A percentile compares a stretch with the other conserved stretches of the same genome.
These are phyloP conservation scores for Erodium trifolium DNA, from an alignment of 441 rosid genomes.

Conservation along the genomic window DNA sequence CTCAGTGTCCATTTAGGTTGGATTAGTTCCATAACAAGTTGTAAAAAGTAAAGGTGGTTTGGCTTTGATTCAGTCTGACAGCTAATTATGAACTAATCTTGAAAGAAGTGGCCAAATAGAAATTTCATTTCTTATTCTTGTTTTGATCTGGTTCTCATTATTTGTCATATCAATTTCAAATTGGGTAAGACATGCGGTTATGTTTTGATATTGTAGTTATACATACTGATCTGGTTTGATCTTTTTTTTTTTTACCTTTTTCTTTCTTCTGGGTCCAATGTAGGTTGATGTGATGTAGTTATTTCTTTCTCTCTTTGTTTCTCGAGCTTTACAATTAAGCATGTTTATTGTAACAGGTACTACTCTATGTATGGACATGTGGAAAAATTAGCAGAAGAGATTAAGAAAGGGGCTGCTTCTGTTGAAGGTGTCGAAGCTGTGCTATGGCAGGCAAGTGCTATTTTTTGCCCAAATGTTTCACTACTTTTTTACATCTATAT, in stretches of 20 bases:
- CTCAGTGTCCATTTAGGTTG: too few relatives aligned
- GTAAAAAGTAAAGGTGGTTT: too few relatives aligned
- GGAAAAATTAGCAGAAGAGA: conserved; percentile 79
- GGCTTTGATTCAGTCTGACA: too few relatives aligned
- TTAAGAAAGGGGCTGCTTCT: conserved; percentile 84
- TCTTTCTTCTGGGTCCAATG: not conserved
- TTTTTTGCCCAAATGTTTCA: not conserved
- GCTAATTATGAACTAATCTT: too few relatives aligned
- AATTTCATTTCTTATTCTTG: not conserved
- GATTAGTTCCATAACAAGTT: too few relatives aligned
- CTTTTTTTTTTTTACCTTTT: not conserved
- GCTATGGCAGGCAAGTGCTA: not conserved
- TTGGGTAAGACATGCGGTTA: not conserved
- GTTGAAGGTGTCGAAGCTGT: conserved; percentile 53
- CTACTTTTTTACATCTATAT: too few relatives aligned
- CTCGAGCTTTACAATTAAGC: not conserved
- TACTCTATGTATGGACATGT: conserved; percentile 98
- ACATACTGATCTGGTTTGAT: not conserved
- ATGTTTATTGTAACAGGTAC: conserved; percentile 38
- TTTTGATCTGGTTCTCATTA: not conserved
- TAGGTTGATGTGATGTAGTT: not conserved
- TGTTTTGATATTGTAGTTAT: not conserved
- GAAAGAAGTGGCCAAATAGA: not conserved
- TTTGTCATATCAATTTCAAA: not conserved
- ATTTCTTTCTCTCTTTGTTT: not conserved